Percentiles rank a stretch among this genome's conserved stretches.
Conservation (phyloP, 192 early-diverging fungal species). For the Backusella parvicylindrica region DNA sequence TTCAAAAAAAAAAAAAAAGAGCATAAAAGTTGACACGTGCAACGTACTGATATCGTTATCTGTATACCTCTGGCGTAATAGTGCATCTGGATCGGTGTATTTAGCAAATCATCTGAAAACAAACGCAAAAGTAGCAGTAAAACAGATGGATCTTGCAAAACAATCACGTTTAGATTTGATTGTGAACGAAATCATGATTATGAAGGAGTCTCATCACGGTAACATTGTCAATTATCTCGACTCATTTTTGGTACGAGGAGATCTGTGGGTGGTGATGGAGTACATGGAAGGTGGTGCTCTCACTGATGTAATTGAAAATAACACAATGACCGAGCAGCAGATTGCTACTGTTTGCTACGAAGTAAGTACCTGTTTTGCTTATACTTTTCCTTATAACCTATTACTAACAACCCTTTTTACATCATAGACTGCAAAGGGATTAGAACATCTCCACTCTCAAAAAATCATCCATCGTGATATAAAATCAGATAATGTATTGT, state of each 20-base stretch:
- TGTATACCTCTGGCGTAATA: slow-evolving; percentile 18
- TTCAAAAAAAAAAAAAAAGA: background rate
- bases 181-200: slow-evolving; percentile 89
- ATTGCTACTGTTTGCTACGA: slow-evolving; percentile 83
- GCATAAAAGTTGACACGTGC: background rate
- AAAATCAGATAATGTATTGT: slow-evolving; percentile 81
- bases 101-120: slow-evolving; percentile 69
- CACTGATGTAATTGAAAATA: slow-evolving; percentile 80
- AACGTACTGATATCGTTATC: background rate
- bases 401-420: background rate
- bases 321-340: slow-evolving; percentile 79
- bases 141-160: slow-evolving; percentile 94
- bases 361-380: slow-evolving; percentile 9
- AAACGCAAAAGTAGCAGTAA: slow-evolving; percentile 77
- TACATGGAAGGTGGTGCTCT: slow-evolving; percentile 89
- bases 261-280: slow-evolving; percentile 92
- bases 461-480: slow-evolving; percentile 87
- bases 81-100: slow-evolving; percentile 90
- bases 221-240: slow-evolving; percentile 92
- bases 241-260: slow-evolving; percentile 71
- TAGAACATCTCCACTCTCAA: slow-evolving; percentile 72
- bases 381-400: background rate
- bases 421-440: slow-evolving; percentile 60
- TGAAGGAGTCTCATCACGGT: slow-evolving; percentile 76
- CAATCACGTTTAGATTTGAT: slow-evolving; percentile 95